These are phyloP conservation scores for Aspergillus aculeatinus DNA, from an alignment of 2,329 filamentous ascomycete species.

Conservation along the genomic window DNA sequence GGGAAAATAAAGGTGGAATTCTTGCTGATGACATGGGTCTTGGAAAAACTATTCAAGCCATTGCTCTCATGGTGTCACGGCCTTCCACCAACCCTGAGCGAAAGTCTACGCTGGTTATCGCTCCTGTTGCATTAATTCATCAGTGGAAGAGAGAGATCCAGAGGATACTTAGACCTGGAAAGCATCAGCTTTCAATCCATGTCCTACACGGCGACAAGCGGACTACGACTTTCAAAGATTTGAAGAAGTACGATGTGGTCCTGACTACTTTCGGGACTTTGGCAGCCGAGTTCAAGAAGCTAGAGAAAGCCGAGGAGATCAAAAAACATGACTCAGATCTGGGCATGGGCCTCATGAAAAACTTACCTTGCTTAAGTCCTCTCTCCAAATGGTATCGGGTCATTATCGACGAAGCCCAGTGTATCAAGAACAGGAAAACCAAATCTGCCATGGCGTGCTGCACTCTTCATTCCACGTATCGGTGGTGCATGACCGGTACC, in stretches of 20 bases:
- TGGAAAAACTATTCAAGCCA: constrained; percentile 79
- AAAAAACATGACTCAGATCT: constrained; percentile 39
- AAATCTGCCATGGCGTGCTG: constrained; percentile 61
- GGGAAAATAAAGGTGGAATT: constrained; percentile 71
- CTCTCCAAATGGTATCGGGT: constrained; percentile 65
- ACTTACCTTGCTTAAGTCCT: constrained; percentile 61
- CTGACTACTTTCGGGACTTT: constrained; percentile 77
- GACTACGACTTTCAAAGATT: constrained; percentile 55
- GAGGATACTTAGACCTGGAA: constrained; percentile 61
- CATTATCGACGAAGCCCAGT: constrained; percentile 77
- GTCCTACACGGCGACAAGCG: constrained; percentile 68
- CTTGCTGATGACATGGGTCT: constrained; percentile 80
- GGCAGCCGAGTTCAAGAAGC: constrained; percentile 64
- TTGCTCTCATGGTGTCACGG: constrained; percentile 71
- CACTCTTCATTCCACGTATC: constrained; percentile 58
- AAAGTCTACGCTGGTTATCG: constrained; percentile 79
- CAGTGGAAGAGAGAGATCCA: constrained; percentile 84
- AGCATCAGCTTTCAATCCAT: constrained; percentile 62
- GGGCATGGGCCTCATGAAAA: constrained; percentile 24
- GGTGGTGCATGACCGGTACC: constrained; percentile 76
- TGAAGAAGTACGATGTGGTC: constrained; percentile 70
- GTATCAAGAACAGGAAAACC: constrained; percentile 72
- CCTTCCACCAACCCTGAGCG: constrained; percentile 58
- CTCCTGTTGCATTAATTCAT: constrained; percentile 73
- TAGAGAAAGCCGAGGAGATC: constrained; percentile 53